Evolutionary conservation across 2,329 filamentous ascomycete genomes (phyloP).

Genomic region (Monosporascus sp.): DNA sequence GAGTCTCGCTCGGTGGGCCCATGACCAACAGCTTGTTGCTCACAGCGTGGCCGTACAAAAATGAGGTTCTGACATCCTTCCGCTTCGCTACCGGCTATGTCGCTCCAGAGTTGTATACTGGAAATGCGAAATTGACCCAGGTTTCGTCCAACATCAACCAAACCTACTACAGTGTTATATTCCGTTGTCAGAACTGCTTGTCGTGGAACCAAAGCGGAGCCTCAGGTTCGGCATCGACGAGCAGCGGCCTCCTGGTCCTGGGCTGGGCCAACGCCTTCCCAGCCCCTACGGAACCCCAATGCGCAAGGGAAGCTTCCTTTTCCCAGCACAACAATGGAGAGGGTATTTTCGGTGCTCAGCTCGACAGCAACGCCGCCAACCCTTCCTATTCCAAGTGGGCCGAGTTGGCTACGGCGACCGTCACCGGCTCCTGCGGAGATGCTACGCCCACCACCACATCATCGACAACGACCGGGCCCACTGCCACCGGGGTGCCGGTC

Average conservation of each 20-base stretch:
- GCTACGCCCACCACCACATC: constrained; percentile 21
- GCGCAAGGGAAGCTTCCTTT: constrained; percentile 40
- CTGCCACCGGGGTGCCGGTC: constrained; percentile 29
- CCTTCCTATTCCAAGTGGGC: constrained; percentile 39
- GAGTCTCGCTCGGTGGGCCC: constrained; percentile 48
- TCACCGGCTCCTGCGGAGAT: constrained; percentile 29
- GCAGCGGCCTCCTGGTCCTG: constrained; percentile 38
- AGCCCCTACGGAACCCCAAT: constrained; percentile 35
- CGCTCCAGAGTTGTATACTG: constrained; percentile 53
- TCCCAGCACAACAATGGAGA: constrained; percentile 52
- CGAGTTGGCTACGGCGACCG: constrained; percentile 37
- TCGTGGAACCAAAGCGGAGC: constrained; percentile 46
- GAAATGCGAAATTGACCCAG: constrained; percentile 56
- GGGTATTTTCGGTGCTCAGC: constrained; percentile 45
- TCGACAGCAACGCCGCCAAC: constrained; percentile 32
- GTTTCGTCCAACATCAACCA: constrained; percentile 53
- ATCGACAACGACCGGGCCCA: constrained; percentile 17
- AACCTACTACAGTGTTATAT: constrained; percentile 58
- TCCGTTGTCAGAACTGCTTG: constrained; percentile 56
- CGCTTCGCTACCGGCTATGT: constrained; percentile 55
- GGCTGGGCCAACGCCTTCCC: constrained; percentile 51
- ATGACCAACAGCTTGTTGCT: constrained; percentile 57
- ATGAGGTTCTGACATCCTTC: constrained; percentile 52
- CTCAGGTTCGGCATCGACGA: constrained; percentile 39
- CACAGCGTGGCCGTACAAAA: constrained; percentile 50